Conservation (phyloP, 2,329 filamentous ascomycete species). For the Colletotrichum chrysophilum region DNA sequence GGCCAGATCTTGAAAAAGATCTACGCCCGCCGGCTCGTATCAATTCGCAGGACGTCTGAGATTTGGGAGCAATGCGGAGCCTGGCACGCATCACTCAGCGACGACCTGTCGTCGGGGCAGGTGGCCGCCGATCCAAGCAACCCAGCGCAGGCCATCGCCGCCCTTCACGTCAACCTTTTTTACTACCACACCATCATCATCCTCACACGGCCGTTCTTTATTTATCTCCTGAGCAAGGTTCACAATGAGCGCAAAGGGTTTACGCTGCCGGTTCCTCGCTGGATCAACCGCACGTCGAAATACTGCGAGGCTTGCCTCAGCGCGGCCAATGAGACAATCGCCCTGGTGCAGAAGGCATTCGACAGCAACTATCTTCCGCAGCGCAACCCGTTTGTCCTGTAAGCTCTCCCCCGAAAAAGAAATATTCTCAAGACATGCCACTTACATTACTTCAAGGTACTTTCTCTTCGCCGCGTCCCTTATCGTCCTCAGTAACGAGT, state of each 20-base stretch:
- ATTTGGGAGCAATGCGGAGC: constrained; percentile 58
- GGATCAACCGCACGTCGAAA: constrained; percentile 28
- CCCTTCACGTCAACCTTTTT: constrained; percentile 67
- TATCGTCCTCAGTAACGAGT: constrained; percentile 62
- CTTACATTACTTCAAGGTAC: constrained; percentile 44
- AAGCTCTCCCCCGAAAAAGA: constrained; percentile 30
- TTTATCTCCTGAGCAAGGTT: constrained; percentile 57
- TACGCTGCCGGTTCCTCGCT: constrained; percentile 15
- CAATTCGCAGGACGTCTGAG: constrained; percentile 59
- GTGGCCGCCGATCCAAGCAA: constrained; percentile 43
- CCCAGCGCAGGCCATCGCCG: constrained; percentile 58
- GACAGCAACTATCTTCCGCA: constrained; percentile 51
- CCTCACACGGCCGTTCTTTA: constrained; percentile 68
- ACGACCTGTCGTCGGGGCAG: constrained; percentile 54
- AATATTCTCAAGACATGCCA: background rate
- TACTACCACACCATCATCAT: constrained; percentile 68
- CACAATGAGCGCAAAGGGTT: constrained; percentile 34
- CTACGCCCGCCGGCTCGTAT: constrained; percentile 65
- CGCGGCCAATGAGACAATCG: constrained; percentile 55
- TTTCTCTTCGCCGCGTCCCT: constrained; percentile 61
- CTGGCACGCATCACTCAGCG: constrained; percentile 55
- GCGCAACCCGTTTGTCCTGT: constrained; percentile 63
- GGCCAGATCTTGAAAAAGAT: constrained; percentile 63
- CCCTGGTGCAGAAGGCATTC: constrained; percentile 49
- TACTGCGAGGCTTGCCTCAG: constrained; percentile 55